These are phyloP conservation scores for Cerioporus squamosus DNA, from an alignment of 1,284 basidiomycete genomes.

Conservation along the genomic window DNA sequence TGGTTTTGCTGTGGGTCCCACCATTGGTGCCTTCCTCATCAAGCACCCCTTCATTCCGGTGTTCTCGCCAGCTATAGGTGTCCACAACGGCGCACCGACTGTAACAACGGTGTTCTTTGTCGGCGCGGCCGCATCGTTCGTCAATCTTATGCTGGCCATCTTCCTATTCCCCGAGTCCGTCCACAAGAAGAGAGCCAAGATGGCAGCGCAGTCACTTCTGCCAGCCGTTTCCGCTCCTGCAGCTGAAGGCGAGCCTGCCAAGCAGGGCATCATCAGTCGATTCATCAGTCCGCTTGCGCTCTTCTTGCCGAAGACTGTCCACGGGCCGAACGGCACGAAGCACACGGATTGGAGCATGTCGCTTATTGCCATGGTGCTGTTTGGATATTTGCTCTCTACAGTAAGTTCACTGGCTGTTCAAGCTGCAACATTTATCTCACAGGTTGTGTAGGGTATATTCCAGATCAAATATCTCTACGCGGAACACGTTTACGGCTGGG, in stretches of 20 bases:
- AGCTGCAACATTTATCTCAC: conserved; percentile 5
- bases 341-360: conserved; percentile 64
- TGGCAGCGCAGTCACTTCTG: conserved; percentile 30
- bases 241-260: conserved; percentile 4
- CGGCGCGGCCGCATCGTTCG: conserved; percentile 48
- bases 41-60: conserved; percentile 51
- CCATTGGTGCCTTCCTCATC: conserved; percentile 75
- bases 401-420: conserved; percentile 38
- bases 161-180: conserved; percentile 71
- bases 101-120: conserved; percentile 67
- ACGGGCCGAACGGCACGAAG: conserved; percentile 36
- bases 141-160: conserved; percentile 56
- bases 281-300: conserved; percentile 56
- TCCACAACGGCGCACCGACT: conserved; percentile 33
- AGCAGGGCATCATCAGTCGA: conserved; percentile 33
- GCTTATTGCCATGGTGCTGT: conserved; percentile 50
- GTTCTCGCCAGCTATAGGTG: conserved; percentile 30
- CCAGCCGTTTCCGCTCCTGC: conserved; percentile 29
- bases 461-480: conserved; percentile 68
- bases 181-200: conserved; percentile 46
- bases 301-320: conserved; percentile 54
- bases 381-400: conserved; percentile 49
- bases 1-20: conserved; percentile 76
- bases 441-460: conserved; percentile 49
- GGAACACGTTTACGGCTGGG: conserved; percentile 59